Evolutionary conservation across 768 basidiomycete species (phyloP).

Genomic region (Naematelia aurantialba): DNA sequence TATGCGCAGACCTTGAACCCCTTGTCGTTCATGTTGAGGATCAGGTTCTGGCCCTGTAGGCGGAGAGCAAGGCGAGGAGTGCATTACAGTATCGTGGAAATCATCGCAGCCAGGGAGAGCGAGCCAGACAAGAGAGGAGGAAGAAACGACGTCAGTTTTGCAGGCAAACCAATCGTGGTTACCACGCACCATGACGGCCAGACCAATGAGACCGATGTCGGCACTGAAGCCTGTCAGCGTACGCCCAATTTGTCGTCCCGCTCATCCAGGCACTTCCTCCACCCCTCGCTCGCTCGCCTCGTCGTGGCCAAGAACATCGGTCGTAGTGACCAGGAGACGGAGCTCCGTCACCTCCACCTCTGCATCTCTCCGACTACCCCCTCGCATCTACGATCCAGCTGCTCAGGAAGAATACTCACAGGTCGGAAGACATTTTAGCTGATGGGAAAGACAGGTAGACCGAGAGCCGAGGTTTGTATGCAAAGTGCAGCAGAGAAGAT

Average conservation of each 20-base stretch:
- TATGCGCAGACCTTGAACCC: conserved; percentile 95
- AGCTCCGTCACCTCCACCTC: conserved; percentile 1
- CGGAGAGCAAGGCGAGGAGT: not conserved
- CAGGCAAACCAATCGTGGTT: not conserved
- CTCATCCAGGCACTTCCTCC: no score
- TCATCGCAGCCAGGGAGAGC: conserved; percentile 15
- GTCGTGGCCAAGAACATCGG: no score
- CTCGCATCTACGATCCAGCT: not conserved
- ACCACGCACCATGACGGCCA: conserved; percentile 87
- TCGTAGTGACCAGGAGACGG: not conserved
- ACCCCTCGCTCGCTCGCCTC: no score
- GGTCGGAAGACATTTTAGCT: conserved; percentile 39
- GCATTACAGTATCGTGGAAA: not conserved
- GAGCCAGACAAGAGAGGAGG: conserved; percentile 14
- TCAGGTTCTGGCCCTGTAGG: conserved; percentile 84
- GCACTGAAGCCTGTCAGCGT: conserved; percentile 58
- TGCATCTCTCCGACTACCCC: not conserved
- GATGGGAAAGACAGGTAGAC: no score
- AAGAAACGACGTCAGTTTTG: conserved; percentile 14
- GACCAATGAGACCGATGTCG: conserved; percentile 96
- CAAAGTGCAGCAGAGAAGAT: no score
- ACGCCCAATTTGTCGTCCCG: conserved; percentile 4
- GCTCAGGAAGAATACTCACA: conserved; percentile 24
- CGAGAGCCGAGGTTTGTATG: no score
- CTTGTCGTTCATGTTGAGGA: conserved; percentile 99